These are phyloP conservation scores for Acacia concinna DNA, from an alignment of 331 rosid genomes.

Conservation along the genomic window DNA sequence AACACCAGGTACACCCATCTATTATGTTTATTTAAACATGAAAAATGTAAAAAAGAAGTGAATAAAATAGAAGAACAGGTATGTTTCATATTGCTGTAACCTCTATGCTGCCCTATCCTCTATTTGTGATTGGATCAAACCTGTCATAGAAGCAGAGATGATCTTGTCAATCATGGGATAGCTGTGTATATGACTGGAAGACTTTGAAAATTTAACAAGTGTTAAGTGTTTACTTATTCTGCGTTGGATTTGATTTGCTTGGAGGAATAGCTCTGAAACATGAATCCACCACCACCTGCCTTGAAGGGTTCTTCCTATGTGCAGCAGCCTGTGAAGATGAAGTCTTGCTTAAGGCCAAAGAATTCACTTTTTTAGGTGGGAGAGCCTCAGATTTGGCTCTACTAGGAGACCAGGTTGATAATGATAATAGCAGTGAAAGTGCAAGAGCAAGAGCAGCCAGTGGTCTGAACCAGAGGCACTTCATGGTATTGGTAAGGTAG, in stretches of 20 bases:
- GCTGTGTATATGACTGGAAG: conserved; percentile 27
- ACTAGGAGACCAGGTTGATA: conserved; percentile 32
- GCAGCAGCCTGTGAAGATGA: conserved; percentile 44
- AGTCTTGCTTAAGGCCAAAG: conserved; percentile 33
- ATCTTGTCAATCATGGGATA: conserved; percentile 34
- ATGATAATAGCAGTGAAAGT: conserved; percentile 41
- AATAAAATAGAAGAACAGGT: conserved; percentile 8
- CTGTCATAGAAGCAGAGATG: conserved; percentile 45
- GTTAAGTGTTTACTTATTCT: conserved; percentile 64
- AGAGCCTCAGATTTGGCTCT: conserved; percentile 37
- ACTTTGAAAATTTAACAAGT: conserved; percentile 28
- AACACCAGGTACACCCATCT: conserved; percentile 23
- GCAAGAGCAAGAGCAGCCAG: conserved; percentile 50
- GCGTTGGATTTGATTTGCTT: conserved; percentile 61
- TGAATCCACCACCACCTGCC: conserved; percentile 47
- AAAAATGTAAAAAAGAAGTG: conserved; percentile 8
- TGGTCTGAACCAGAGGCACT: conserved; percentile 47
- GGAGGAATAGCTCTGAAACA: conserved; percentile 65
- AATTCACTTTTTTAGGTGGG: conserved; percentile 25
- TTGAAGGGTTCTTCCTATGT: conserved; percentile 39
- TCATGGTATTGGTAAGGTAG: conserved; percentile 45
- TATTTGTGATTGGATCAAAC: conserved; percentile 48
- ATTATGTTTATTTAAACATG: conserved; percentile 15
- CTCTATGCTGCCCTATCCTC: conserved; percentile 35
- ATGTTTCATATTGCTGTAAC: conserved; percentile 14